Base-by-base conservation (phyloP, 1,284 basidiomycete species). In the Cryptococcus floricola region DNA sequence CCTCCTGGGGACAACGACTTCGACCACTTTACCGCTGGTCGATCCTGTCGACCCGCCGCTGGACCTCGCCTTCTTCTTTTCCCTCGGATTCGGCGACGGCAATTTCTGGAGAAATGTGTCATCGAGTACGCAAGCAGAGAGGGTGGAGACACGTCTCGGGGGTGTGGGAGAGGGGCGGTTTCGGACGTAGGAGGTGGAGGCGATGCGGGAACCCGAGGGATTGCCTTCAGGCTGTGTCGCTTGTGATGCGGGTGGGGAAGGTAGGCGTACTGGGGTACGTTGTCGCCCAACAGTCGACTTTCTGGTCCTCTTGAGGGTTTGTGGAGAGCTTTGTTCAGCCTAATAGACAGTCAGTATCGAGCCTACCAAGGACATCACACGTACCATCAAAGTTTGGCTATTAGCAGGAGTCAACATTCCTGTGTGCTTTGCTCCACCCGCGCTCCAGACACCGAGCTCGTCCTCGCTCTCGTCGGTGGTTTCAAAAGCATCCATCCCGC, bases 351-450 rank as follows among this genome's bases (percentile, higher is more conserved):
- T 27, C 18, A 46, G 19, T 27, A 16, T 46, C 18, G 14, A 6
- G 9, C 23, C 16, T 13, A 9, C 9, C 10, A 46, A 25, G 19
- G 8, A 4, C 8, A 16, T 12, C 8, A 34, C 10, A 46, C 45
- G 14, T 28, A 46, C 45, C 19, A 50, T 28, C 34, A 64, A 57
- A 54, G 31, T 34, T 34, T 68, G 64, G 46, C 65, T 68, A 37
- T 59, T 52, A 7, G 57, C 67, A 1, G 70, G 70, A 7, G 70
- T 73, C 62, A 73, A 62, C 56, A 71, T 41, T 2, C 64, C 50
- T 1, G n/a, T 42, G 41, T 9, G 51, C 31, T 34, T 34, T 10
- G 2, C 31, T n/a, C 49, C 48, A n/a, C 51, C 50, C 44, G 37
- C 28, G n/a, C 37, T 46, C 10, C 52, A 19, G 16, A 23, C 34